A percentile compares a stretch with the other conserved stretches of the same genome.
Evolutionary conservation across 2,329 filamentous ascomycete species (phyloP).

Genomic region (Aspergillus nomiae): DNA sequence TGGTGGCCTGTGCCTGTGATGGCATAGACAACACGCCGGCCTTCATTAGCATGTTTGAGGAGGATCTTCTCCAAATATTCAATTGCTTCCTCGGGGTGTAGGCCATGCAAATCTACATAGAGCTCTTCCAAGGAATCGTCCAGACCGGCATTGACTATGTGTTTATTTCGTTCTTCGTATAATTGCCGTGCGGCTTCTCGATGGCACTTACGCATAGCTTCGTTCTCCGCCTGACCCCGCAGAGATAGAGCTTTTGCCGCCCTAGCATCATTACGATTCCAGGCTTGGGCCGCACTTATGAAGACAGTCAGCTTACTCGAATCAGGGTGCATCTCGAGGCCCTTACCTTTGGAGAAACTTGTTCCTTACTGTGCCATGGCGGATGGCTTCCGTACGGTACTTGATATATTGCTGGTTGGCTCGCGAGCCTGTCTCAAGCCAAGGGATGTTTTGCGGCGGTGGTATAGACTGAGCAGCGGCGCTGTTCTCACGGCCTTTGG

Average conservation of each 20-base stretch:
- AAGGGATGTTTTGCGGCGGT: slow-evolving; percentile 88
- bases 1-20: slow-evolving; percentile 97
- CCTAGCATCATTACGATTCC: slow-evolving; percentile 96
- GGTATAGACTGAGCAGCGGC: slow-evolving; percentile 80
- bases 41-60: slow-evolving; percentile 73
- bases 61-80: slow-evolving; percentile 89
- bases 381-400: slow-evolving; percentile 92
- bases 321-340: background rate
- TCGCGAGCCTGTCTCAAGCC: slow-evolving; percentile 88
- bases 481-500: slow-evolving; percentile 73
- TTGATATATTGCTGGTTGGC: slow-evolving; percentile 95
- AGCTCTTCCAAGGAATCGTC: slow-evolving; percentile 66
- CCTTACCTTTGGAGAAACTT: slow-evolving; percentile 91
- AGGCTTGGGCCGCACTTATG: slow-evolving; percentile 86
- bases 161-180: slow-evolving; percentile 90
- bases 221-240: slow-evolving; percentile 93
- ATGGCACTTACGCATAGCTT: slow-evolving; percentile 95
- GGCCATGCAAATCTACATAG: slow-evolving; percentile 94
- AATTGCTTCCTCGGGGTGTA: slow-evolving; percentile 97
- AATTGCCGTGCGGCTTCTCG: slow-evolving; percentile 88
- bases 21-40: slow-evolving; percentile 77
- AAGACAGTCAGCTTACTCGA: slow-evolving; percentile 6
- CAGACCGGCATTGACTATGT: slow-evolving; percentile 47
- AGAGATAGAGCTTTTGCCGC: slow-evolving; percentile 94
- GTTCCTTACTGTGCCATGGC: slow-evolving; percentile 92